Evolutionary conservation across 2,329 filamentous ascomycete genomes (phyloP).

Genomic region (Neonectria faginata): DNA sequence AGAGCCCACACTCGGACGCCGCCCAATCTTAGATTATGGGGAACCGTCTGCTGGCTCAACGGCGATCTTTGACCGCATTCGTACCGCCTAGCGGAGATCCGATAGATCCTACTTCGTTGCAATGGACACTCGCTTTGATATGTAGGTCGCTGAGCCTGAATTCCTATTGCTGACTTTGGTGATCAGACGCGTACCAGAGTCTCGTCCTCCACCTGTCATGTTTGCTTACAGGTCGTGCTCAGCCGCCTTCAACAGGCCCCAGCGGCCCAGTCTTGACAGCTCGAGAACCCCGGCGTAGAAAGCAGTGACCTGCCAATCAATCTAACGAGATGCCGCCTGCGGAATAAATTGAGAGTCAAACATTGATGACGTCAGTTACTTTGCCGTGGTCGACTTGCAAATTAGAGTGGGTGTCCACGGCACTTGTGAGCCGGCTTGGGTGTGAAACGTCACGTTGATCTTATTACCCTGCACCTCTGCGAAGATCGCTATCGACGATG

Average conservation of each 20-base stretch:
- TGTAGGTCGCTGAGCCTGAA: conserved; percentile 7
- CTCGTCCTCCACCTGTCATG: no score
- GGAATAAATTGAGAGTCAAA: neutral
- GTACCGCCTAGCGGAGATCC: conserved; percentile 17
- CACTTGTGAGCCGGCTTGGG: conserved; percentile 4
- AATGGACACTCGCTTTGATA: conserved; percentile 7
- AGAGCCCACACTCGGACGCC: conserved; percentile 32
- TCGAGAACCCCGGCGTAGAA: neutral
- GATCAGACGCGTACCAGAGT: no score
- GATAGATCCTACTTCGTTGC: conserved; percentile 18
- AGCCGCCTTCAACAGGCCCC: neutral
- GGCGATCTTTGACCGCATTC: conserved; percentile 25
- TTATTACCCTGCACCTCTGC: neutral
- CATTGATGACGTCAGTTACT: neutral
- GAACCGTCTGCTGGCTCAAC: neutral
- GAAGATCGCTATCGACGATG: neutral
- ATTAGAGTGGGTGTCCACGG: neutral
- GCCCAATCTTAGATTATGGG: conserved; percentile 36
- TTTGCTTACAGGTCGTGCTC: neutral
- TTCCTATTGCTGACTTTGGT: no score
- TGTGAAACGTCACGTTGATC: neutral
- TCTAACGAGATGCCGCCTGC: neutral
- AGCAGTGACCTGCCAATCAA: neutral
- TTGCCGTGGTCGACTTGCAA: neutral
- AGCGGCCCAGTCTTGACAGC: neutral